phyloP scores from a whole-genome alignment of 805 yeast genomes.

The Cyberlindnera nakhonratchasimensis region DNA sequence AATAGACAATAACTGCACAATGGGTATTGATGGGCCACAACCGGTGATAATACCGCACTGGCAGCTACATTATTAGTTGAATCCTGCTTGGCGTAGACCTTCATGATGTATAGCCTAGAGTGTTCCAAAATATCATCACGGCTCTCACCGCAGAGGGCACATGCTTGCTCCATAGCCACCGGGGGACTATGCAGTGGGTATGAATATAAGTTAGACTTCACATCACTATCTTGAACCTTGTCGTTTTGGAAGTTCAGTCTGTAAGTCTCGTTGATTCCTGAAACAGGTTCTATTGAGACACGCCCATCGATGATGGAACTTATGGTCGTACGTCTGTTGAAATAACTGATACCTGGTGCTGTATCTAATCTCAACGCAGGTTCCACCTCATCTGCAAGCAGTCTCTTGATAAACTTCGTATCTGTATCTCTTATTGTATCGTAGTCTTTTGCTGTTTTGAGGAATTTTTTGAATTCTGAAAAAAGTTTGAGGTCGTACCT shows the following conservation, averaged over 20 bases:
- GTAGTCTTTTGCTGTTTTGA: slow-evolving; percentile 33
- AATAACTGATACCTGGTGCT: slow-evolving; percentile 63
- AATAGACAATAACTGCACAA: slow-evolving; percentile 80
- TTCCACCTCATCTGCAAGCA: slow-evolving; percentile 77
- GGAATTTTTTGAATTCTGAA: slow-evolving; percentile 37
- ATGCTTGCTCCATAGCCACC: slow-evolving; percentile 69
- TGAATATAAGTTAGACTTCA: slow-evolving; percentile 37
- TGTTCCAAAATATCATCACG: slow-evolving; percentile 70
- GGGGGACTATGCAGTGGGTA: slow-evolving; percentile 55
- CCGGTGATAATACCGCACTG: slow-evolving; percentile 13
- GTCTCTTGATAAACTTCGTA: slow-evolving; percentile 53
- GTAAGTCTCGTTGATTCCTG: slow-evolving; percentile 76
- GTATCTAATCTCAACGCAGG: slow-evolving; percentile 61
- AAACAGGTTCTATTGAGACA: slow-evolving; percentile 80
- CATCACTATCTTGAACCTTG: slow-evolving; percentile 18
- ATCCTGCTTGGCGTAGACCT: slow-evolving; percentile 35
- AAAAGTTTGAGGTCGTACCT: slow-evolving; percentile 40
- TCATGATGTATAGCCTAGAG: slow-evolving; percentile 71
- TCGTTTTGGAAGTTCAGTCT: slow-evolving; percentile 34
- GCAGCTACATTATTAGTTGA: slow-evolving; percentile 2
- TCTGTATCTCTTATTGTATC: slow-evolving; percentile 38
- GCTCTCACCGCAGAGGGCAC: slow-evolving; percentile 81
- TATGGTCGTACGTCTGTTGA: slow-evolving; percentile 59
- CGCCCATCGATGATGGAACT: slow-evolving; percentile 72
- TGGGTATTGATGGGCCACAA: slow-evolving; percentile 50